Base-by-base conservation (phyloP, 306 rosid species). In the Inga oerstediana region DNA sequence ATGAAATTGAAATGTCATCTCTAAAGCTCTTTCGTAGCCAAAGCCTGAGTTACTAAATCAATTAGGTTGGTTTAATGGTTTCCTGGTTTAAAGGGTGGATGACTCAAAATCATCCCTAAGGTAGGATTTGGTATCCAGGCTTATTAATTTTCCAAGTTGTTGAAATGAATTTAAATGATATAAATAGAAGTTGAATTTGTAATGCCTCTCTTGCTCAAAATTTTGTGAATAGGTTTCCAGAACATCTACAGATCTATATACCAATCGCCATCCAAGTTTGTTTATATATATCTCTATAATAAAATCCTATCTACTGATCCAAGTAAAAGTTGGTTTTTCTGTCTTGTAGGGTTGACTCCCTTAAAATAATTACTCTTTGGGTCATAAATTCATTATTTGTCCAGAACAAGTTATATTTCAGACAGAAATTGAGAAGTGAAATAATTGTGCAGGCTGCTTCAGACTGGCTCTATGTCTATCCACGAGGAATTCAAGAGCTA, bases 381-480 rank as follows among this genome's bases (percentile, higher is more conserved):
- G 35, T n/a, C 10, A n/a, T 35, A 30, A 48, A 52, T 51, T 22
- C 67, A 10, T 5, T 51, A 22, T 32, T 52, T 37, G 22, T 78
- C 45, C 19, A 64, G 37, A 8, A 65, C 19, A 37, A 11, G 41
- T 32, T 81, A n/a, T 3, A 22, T 80, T 80, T 71, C 17, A 7
- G 46, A 6, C 35, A 30, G 20, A 48, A 73, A 62, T 73, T 74
- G 27, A 74, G 19, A 59, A 19, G 64, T 10, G 16, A 74, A 73
- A 8, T 13, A 34, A 62, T 11, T 24, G 65, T 68, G 69, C 70
- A 84, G 87, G 75, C 82, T 59, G 81, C 67, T 64, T 80, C 85
- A 17, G 66, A 80, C 13, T 83, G 86, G 87, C 56, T 83, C 10
- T 56, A 69, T 35, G 62, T 76, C 66, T 89, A 85, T 79, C 92